Evolutionary conservation across 495 filamentous ascomycete genomes (phyloP).

Genomic region (Gamarada debralockiae): DNA sequence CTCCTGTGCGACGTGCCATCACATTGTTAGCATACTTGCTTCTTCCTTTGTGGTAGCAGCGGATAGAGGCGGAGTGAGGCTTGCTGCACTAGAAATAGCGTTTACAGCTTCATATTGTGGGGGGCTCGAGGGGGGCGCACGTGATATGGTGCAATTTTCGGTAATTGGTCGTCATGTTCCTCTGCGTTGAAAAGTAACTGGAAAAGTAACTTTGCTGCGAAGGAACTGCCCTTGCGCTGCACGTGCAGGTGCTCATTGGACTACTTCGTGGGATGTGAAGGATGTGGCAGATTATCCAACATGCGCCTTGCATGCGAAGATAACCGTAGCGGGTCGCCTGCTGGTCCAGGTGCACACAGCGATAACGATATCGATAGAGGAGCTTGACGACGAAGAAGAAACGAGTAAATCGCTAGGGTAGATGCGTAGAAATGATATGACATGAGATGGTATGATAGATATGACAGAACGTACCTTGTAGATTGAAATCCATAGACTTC

Average conservation of each 20-base stretch:
- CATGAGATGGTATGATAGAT: background rate
- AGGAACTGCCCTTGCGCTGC: no score
- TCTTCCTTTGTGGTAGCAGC: background rate
- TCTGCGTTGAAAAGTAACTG: no score
- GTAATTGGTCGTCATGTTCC: background rate
- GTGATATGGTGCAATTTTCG: slow-evolving; percentile 18
- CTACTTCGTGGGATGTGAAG: no score
- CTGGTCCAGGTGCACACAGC: background rate
- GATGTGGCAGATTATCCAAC: no score
- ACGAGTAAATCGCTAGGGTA: no score
- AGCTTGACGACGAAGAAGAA: background rate
- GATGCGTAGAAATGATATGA: background rate
- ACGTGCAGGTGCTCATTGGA: no score
- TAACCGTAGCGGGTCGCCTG: background rate
- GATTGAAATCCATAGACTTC: slow-evolving; percentile 23
- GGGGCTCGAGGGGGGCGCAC: slow-evolving; percentile 6
- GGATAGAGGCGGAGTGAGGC: no score
- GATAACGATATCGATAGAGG: background rate
- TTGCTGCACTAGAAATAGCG: background rate
- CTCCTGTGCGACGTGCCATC: slow-evolving; percentile 18
- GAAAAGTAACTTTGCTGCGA: no score
- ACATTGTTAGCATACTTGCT: slow-evolving; percentile 15
- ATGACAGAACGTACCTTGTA: background rate
- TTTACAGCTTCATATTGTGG: background rate
- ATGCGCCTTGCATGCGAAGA: background rate